Evolutionary conservation across 2,329 filamentous ascomycete genomes (phyloP).

Genomic region (Diaporthe humulicola): DNA sequence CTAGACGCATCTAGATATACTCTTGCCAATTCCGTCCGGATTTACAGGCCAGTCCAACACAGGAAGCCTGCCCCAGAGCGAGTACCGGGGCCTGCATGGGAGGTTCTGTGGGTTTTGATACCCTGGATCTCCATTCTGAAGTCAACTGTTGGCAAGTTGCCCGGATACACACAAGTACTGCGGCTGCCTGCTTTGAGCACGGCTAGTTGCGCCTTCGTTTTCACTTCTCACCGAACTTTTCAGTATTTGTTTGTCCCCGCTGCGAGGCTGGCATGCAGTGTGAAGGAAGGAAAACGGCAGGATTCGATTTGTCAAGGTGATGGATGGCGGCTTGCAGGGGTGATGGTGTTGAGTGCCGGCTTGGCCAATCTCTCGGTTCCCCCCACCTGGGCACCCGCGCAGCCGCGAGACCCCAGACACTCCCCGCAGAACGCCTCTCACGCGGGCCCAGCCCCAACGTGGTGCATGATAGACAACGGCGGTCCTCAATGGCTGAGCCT

Average conservation of each 20-base stretch:
- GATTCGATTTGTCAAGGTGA: background rate
- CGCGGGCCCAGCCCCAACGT: background rate
- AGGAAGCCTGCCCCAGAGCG: background rate
- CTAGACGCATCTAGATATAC: background rate
- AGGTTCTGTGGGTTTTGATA: background rate
- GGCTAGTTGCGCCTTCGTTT: background rate
- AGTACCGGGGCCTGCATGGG: too few relatives aligned
- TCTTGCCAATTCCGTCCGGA: too few relatives aligned
- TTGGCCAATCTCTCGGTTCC: background rate
- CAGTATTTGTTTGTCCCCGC: background rate
- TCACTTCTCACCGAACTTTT: too few relatives aligned
- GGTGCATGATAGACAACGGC: background rate
- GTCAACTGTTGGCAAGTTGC: too few relatives aligned
- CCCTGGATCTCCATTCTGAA: background rate
- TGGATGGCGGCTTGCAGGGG: background rate
- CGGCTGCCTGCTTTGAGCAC: background rate
- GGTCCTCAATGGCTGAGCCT: background rate
- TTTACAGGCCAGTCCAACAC: background rate
- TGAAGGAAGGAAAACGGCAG: background rate
- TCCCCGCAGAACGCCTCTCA: conserved; percentile 15
- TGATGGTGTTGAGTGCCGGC: conserved; percentile 10
- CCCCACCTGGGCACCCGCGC: too few relatives aligned
- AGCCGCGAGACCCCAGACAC: background rate
- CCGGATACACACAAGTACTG: background rate
- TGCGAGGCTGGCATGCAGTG: background rate